Base-by-base conservation (phyloP, 192 early-diverging fungal species). In the Polychytrium aggregatum region DNA sequence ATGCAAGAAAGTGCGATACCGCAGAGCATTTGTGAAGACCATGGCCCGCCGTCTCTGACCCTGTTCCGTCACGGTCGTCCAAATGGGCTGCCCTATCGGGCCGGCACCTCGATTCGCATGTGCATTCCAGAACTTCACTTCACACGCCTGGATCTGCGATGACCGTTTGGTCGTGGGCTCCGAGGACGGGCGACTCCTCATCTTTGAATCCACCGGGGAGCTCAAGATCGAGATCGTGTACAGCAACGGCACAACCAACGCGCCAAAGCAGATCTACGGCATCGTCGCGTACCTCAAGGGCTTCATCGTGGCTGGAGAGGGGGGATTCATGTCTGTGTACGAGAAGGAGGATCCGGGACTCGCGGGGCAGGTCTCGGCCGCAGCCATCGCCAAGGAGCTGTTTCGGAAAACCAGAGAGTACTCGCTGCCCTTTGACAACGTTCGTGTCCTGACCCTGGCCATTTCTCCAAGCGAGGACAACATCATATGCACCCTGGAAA, bases 121-220 rank as follows among this genome's bases (percentile, higher is more conserved):
- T 6, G 8, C 5, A 13, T 30, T n/a, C 8, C 24, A 72, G 67
- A 76, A 74, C 48, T 66, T 69, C 39, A 24, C 61, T 10, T 60
- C 60, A 26, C 75, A 78, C 42, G 60, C 58, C 47, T 78, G 75
- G 75, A 57, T 61, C 24, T 37, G 44, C 14, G 71, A 74, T 21
- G 68, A 72, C 18, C 57, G 65, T 4, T 59, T 78, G 36, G 50
- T 67, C 14, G 54, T 57, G 28, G 72, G 72, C 5, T 73, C 69
- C 3, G 67, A 72, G 21, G 73, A 76, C 39, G 67, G 60, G 2
- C 63, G 73, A 34, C 46, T 78, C 33, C 44, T 70, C 5, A 53
- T 76, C 27, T 75, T 70, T 45, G 76, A 78, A 49, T 37, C 45
- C 24, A 77, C 59, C 54, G 76, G 76, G 7, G 76, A 78, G 45